Evolutionary conservation across 192 early-diverging fungal species (phyloP).

Genomic region (Phlyctochytrium arcticum): DNA sequence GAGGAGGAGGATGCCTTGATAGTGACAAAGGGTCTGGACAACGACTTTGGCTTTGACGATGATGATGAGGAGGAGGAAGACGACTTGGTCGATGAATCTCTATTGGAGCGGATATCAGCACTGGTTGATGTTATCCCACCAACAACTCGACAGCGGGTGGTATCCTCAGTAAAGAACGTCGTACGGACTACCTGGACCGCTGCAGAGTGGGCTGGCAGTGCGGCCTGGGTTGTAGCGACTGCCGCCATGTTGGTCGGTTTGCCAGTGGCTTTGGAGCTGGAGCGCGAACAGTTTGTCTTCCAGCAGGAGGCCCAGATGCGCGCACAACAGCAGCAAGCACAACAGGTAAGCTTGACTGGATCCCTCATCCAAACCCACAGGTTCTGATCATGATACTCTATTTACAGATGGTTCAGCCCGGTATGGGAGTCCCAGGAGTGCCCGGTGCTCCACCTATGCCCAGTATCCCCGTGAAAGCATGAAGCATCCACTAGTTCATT

Average conservation of each 20-base stretch:
- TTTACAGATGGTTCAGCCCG: conserved; percentile 22
- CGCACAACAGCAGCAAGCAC: conserved; percentile 32
- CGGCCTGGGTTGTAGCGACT: conserved; percentile 86
- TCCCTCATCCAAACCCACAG: too few relatives aligned
- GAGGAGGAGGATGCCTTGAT: conserved; percentile 30
- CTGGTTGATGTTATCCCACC: conserved; percentile 85
- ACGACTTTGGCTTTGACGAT: conserved; percentile 48
- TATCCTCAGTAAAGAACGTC: conserved; percentile 11
- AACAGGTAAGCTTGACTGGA: conserved; percentile 17
- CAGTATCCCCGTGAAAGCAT: conserved; percentile 9
- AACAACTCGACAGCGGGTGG: conserved; percentile 59
- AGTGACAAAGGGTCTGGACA: background rate
- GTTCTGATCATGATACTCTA: too few relatives aligned
- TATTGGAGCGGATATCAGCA: conserved; percentile 77
- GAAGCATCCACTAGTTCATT: too few relatives aligned
- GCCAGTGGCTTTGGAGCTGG: conserved; percentile 82
- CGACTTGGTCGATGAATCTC: conserved; percentile 72
- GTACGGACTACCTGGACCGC: conserved; percentile 51
- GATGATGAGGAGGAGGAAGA: conserved; percentile 63
- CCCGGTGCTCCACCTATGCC: conserved; percentile 8
- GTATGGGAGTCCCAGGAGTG: conserved; percentile 12
- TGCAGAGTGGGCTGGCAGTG: conserved; percentile 69
- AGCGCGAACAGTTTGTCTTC: conserved; percentile 80
- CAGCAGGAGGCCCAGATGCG: conserved; percentile 66
- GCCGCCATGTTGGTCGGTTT: conserved; percentile 76